Base-by-base conservation (phyloP, 2,329 filamentous ascomycete species). In the Arachnopeziza araneosa region DNA sequence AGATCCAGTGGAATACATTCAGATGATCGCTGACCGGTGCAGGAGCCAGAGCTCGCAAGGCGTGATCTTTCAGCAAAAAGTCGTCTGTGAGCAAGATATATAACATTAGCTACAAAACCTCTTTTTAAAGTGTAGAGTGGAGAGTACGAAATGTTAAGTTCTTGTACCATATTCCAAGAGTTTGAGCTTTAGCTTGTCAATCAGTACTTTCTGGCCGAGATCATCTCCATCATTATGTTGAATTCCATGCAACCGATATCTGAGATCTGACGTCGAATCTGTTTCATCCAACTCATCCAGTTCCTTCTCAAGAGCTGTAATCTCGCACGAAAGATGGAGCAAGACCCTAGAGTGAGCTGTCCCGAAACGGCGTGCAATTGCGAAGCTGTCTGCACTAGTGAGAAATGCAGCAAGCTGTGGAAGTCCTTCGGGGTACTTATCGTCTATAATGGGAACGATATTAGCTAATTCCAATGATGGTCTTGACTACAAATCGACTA, bases 1-100 rank as follows among this genome's bases (percentile, higher is more conserved):
- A 61, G 14, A 64, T 32, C 56, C 56, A 64, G 26, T 58, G 61
- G 57, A 61, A 61, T n/a, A 64, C 50, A 24, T 56, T 61, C 17
- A 59, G 26, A 48, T 64, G 62, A 44, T 64, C 59, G 12, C 52
- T 44, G 44, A 14, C 14, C 23, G 62, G 62, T 10, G 62, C 56
- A 10, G 2, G 55, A 24, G 32, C 44, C 26, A 61, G 12, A 1
- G 53, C 23, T 24, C 62, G 57, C 19, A 61, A 14, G 22, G 12
- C 9, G 12, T 51, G n/a, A 24, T 53, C 36, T 10, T 61, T 59
- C n/a, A 55, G 4, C 3, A 64, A 49, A 1, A 64, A 48, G 8
- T 56, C 23, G 49, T 58, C 61, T 60, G 51, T 24, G 22, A 53
- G 24, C 30, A 22, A 7, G 14, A 14, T 10, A 52, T 24, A 32